A percentile compares a stretch with the other conserved stretches of the same genome.
These are phyloP conservation scores for Yamadazyma sp. DNA, from an alignment of 1,139 yeast species.

Conservation along the genomic window DNA sequence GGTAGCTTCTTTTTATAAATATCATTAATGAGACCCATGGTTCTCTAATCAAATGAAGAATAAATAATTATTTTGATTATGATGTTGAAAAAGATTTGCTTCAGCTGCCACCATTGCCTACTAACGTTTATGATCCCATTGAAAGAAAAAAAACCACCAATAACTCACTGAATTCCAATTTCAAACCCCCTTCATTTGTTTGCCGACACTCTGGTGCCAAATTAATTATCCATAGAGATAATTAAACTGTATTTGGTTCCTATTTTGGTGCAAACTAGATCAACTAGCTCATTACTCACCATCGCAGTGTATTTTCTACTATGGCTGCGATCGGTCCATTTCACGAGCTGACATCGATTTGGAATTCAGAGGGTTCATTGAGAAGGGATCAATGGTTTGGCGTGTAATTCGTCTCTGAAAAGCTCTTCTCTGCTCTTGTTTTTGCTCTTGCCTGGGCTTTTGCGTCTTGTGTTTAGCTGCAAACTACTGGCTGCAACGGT, in stretches of 20 bases:
- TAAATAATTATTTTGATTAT: constrained; percentile 11
- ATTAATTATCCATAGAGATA: constrained; percentile 20
- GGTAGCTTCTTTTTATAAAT: constrained; percentile 12
- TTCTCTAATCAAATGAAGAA: constrained; percentile 15
- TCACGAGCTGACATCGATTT: constrained; percentile 48
- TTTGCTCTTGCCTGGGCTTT: neutral
- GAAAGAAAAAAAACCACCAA: too few species aligned
- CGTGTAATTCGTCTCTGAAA: neutral
- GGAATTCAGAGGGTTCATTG: constrained; percentile 1
- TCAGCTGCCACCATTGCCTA: too few species aligned
- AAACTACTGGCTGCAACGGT: neutral
- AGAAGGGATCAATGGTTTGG: too few species aligned
- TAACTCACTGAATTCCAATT: constrained; percentile 1
- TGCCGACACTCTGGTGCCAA: constrained; percentile 97
- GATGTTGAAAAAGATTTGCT: neutral
- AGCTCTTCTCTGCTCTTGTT: constrained; percentile 1
- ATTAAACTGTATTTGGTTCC: constrained; percentile 69
- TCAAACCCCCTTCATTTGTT: constrained; percentile 36
- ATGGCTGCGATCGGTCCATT: constrained; percentile 65
- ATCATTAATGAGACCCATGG: constrained; percentile 14
- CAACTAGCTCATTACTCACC: constrained; percentile 74
- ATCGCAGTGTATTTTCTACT: constrained; percentile 31
- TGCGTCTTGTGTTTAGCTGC: too few species aligned
- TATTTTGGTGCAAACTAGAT: constrained; percentile 97
- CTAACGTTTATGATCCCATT: too few species aligned